Evolutionary conservation across 805 yeast species (phyloP).

Genomic region (Sugiyamaella qingdaonensis): DNA sequence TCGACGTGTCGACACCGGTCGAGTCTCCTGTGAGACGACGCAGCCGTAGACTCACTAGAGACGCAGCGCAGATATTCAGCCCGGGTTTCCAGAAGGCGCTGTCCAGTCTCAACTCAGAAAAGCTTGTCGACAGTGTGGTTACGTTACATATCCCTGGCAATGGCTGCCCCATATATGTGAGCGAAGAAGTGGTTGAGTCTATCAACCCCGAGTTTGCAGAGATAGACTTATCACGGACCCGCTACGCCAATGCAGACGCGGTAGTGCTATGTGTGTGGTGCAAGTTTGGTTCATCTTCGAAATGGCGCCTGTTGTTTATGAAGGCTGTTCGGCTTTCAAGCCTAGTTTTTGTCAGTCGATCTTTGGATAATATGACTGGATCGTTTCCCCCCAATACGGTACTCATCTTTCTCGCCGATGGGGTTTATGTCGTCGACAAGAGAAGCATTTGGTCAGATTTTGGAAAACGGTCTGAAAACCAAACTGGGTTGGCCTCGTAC

Average conservation of each 20-base stretch:
- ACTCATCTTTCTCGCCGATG: slow-evolving; percentile 21
- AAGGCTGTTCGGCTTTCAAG: slow-evolving; percentile 12
- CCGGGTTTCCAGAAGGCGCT: slow-evolving; percentile 28
- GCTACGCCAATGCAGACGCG: slow-evolving; percentile 9
- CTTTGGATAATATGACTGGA: slow-evolving; percentile 15
- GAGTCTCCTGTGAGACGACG: slow-evolving; percentile 11
- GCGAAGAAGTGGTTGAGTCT: slow-evolving; percentile 18
- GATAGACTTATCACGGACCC: slow-evolving; percentile 15
- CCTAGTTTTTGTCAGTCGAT: slow-evolving; percentile 20
- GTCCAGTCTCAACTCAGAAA: slow-evolving; percentile 26
- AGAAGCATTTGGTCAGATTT: background rate
- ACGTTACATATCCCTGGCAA: slow-evolving; percentile 12
- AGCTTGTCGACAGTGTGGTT: slow-evolving; percentile 18
- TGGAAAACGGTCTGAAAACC: background rate
- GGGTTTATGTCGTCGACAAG: slow-evolving; percentile 16
- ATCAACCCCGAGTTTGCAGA: slow-evolving; percentile 24
- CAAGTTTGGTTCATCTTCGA: background rate
- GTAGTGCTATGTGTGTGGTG: slow-evolving; percentile 19
- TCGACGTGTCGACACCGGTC: slow-evolving; percentile 3
- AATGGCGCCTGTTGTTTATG: slow-evolving; percentile 11
- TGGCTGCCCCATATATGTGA: slow-evolving; percentile 19
- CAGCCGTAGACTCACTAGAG: slow-evolving; percentile 7
- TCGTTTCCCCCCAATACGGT: slow-evolving; percentile 19
- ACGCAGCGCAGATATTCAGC: slow-evolving; percentile 6
- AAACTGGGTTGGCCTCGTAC: background rate